A percentile compares a stretch with the other conserved stretches of the same genome.
Evolutionary conservation across 257 asterid genomes (phyloP).

Genomic region (Coffea eugenioides): DNA sequence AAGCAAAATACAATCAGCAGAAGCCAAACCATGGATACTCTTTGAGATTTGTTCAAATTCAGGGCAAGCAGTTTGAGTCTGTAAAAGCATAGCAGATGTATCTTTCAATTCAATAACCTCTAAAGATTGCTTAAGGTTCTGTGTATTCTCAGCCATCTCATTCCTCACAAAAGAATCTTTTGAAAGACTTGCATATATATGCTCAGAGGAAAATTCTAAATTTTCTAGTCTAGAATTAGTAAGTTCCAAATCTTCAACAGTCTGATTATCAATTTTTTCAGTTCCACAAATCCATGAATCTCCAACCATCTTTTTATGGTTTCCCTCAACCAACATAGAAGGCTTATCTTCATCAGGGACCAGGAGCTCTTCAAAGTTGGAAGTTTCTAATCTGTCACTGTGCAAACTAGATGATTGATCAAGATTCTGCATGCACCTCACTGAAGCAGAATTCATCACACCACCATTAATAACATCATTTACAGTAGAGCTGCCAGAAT

Average conservation of each 20-base stretch:
- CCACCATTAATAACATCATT: constrained; percentile 25
- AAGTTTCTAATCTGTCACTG: constrained; percentile 26
- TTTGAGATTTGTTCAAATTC: constrained; percentile 29
- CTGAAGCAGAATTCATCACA: constrained; percentile 26
- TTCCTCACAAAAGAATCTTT: constrained; percentile 26
- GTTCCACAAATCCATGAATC: constrained; percentile 27
- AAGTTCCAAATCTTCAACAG: constrained; percentile 19
- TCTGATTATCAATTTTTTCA: constrained; percentile 20
- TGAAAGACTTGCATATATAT: constrained; percentile 21
- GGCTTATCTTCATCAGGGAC: constrained; percentile 26
- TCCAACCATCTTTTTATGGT: constrained; percentile 25
- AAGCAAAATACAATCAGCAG: constrained; percentile 31
- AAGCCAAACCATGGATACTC: constrained; percentile 16
- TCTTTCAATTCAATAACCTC: constrained; percentile 28
- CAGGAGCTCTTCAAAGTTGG: constrained; percentile 28
- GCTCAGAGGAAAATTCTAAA: constrained; percentile 29
- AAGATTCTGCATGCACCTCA: constrained; percentile 30
- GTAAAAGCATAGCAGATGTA: constrained; percentile 20
- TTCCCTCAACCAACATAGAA: constrained; percentile 24
- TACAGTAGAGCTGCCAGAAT: constrained; percentile 15
- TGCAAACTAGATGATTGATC: constrained; percentile 28
- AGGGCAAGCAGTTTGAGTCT: constrained; percentile 21
- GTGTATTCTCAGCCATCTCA: constrained; percentile 21
- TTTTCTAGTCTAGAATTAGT: constrained; percentile 25
- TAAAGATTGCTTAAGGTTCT: constrained; percentile 2